These are phyloP conservation scores for Leccinum boreale DNA, from an alignment of 768 basidiomycete species.

Conservation along the genomic window DNA sequence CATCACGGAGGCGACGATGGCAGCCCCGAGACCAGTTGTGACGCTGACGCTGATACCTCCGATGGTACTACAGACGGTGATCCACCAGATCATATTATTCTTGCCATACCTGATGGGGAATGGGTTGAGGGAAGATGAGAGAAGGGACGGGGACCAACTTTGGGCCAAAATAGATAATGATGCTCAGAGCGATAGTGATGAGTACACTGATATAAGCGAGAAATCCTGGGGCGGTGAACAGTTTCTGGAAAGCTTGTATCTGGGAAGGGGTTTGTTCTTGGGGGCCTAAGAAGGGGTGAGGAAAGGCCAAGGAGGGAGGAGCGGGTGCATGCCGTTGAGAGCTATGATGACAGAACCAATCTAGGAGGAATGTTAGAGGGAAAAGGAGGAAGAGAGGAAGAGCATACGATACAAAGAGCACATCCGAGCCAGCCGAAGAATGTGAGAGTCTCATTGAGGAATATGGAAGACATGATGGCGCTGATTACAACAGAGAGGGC, in stretches of 20 bases:
- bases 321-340: slow-evolving; percentile 61
- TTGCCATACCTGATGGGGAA: slow-evolving; percentile 64
- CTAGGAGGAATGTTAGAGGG: slow-evolving; percentile 31
- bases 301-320: background rate
- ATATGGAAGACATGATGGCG: slow-evolving; percentile 87
- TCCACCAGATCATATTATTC: slow-evolving; percentile 94
- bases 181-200: slow-evolving; percentile 60
- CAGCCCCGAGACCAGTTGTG: slow-evolving; percentile 88
- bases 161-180: slow-evolving; percentile 82
- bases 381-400: background rate
- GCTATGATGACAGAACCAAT: slow-evolving; percentile 88
- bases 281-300: slow-evolving; percentile 46
- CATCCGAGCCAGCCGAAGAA: slow-evolving; percentile 99
- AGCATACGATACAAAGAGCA: slow-evolving; percentile 79
- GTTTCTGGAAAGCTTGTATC: slow-evolving; percentile 74
- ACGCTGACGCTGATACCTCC: slow-evolving; percentile 94
- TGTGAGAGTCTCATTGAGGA: slow-evolving; percentile 88
- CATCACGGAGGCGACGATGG: slow-evolving; percentile 76
- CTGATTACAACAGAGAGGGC: slow-evolving; percentile 95
- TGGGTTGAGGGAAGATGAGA: background rate
- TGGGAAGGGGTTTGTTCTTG: slow-evolving; percentile 66
- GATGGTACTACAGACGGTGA: slow-evolving; percentile 92
- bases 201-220: slow-evolving; percentile 64
- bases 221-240: slow-evolving; percentile 85
- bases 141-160: slow-evolving; percentile 40